Evolutionary conservation across 768 basidiomycete species (phyloP), one percentile per base, ranked within the genome.

Genomic region (Rhizopogon rudus): DNA sequence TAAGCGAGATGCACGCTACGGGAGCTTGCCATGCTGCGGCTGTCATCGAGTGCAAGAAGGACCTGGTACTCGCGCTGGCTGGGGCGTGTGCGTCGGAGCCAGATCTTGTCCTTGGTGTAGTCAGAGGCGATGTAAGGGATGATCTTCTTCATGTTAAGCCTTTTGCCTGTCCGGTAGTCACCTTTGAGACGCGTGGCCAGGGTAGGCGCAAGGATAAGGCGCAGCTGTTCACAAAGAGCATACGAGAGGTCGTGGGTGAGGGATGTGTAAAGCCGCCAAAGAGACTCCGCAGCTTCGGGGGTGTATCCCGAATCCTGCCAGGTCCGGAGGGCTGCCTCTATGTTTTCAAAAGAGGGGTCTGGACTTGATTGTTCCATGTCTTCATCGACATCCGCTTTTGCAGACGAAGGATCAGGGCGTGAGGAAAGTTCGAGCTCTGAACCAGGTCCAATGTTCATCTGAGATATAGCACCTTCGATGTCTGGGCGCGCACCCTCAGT

Each of bases 31-130:
- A 99, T 98, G 37, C 94, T 97, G 35, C 89, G 86, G 3, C 94
- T 98, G 74, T 98, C 97, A 66, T 98, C 97, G 48, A 99, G 81
- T 9, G 93, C 89, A 54, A 99, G 80, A 40, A 98, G 81, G 2
- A 99, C 84, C 65, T 99, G 96, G 70, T 98, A 98, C 66, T 97
- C 95, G 46, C 97, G 82, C 63, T 91, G 86, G 67, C 91, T 93
- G 5, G 97, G 96, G 49, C 89, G 86, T 3, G 95, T 97, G 20
- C 97, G 82, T 25, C 96, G 87, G 37, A 98, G 77, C 97, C 97
- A 99, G 60, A 98, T 98, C 73, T 95, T 95, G 79, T 99, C 96
- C 70, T 98, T 98, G 51, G 95, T 98, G 76, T 92, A 99, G 73
- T 99, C 97, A 73, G 89, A 92, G 37, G 97, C 96, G 57, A 99